Evolutionary conservation across 2,329 filamentous ascomycete species (phyloP).

Genomic region (Penicillium fuscoglaucum): DNA sequence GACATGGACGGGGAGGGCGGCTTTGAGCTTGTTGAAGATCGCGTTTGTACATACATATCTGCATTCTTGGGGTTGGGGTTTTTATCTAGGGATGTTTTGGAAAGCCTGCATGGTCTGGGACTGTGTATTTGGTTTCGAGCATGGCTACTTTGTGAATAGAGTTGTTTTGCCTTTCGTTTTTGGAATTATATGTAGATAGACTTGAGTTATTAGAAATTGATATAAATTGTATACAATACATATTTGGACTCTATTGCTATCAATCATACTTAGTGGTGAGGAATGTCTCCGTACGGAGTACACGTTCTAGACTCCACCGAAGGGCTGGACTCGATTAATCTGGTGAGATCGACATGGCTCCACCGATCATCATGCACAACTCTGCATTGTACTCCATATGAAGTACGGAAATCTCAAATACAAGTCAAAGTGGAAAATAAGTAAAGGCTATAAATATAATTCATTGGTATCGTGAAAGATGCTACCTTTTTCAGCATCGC

Average conservation of each 20-base stretch:
- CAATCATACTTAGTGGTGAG: background rate
- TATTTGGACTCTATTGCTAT: background rate
- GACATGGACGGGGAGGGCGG: slow-evolving; percentile 23
- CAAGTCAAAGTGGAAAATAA: background rate
- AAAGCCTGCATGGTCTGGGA: background rate
- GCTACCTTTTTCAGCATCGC: slow-evolving; percentile 19
- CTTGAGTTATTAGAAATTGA: background rate
- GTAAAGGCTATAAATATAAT: slow-evolving; percentile 14
- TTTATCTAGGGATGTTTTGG: background rate
- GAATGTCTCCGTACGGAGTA: no score
- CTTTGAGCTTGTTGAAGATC: slow-evolving; percentile 12
- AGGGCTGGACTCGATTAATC: background rate
- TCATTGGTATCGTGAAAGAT: slow-evolving; percentile 29
- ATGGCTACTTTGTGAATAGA: background rate
- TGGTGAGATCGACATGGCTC: slow-evolving; percentile 3
- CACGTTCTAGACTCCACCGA: background rate
- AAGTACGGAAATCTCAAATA: background rate
- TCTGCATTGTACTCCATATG: background rate
- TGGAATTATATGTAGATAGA: background rate
- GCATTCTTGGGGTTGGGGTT: background rate
- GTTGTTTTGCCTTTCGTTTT: background rate
- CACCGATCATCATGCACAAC: slow-evolving; percentile 4
- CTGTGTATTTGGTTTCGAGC: background rate
- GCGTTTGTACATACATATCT: background rate
- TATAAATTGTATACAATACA: background rate